phyloP scores from a whole-genome alignment of 768 basidiomycete species.

The Suillus hirtellus region DNA sequence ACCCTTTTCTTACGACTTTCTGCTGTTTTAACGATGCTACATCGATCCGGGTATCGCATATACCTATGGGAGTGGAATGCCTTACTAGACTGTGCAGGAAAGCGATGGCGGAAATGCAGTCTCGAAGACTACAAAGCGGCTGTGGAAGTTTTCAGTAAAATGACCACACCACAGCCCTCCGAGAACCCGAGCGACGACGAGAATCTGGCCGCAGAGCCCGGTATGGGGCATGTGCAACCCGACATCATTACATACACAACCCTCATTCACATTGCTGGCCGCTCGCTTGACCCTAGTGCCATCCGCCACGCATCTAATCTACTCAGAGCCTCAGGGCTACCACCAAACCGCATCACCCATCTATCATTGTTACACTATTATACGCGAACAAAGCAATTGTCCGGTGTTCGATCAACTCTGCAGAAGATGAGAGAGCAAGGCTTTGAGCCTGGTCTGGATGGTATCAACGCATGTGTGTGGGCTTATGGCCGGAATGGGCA shows the following conservation, averaged over 20 bases:
- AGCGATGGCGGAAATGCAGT: conserved; percentile 60
- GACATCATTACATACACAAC: conserved; percentile 73
- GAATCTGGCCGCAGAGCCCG: conserved; percentile 11
- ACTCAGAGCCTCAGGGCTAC: conserved; percentile 51
- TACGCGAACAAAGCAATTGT: conserved; percentile 44
- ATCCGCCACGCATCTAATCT: conserved; percentile 56
- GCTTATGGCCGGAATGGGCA: conserved; percentile 57
- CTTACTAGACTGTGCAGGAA: conserved; percentile 66
- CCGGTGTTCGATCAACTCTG: conserved; percentile 57
- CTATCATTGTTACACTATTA: conserved; percentile 61
- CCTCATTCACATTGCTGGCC: conserved; percentile 62
- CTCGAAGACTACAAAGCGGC: conserved; percentile 60
- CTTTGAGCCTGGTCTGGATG: conserved; percentile 59
- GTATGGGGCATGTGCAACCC: conserved; percentile 34
- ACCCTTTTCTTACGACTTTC: conserved; percentile 62
- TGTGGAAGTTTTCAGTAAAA: conserved; percentile 60
- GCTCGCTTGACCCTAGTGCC: conserved; percentile 43
- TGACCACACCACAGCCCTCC: conserved; percentile 39
- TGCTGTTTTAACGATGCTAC: conserved; percentile 63
- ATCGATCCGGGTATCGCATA: conserved; percentile 52
- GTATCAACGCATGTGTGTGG: conserved; percentile 71
- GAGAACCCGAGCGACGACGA: conserved; percentile 39
- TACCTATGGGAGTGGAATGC: conserved; percentile 76
- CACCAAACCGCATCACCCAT: conserved; percentile 63
- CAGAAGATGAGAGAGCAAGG: conserved; percentile 50